Conservation (phyloP, 1,139 yeast species). For the Kodamaea derodonti region DNA sequence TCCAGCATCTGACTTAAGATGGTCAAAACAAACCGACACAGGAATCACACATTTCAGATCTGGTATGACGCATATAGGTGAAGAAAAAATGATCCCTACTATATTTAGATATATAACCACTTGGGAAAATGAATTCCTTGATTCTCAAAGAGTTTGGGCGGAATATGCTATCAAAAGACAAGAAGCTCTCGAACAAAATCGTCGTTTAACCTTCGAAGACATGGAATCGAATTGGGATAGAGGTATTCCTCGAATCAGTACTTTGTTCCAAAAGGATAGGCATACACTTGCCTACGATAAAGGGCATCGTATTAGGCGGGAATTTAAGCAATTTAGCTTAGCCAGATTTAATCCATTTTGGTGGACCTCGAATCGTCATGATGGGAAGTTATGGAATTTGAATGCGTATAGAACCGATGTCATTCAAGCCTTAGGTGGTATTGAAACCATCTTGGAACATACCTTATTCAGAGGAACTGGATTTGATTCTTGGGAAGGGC, state of each 20-base stretch:
- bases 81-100: conserved; percentile 83
- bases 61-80: conserved; percentile 77
- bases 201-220: conserved; percentile 88
- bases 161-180: conserved; percentile 89
- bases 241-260: conserved; percentile 94
- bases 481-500: conserved; percentile 97
- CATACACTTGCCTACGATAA: conserved; percentile 93
- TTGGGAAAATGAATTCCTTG: conserved; percentile 95
- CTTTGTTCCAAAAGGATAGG: conserved; percentile 91
- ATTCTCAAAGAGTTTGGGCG: conserved; percentile 97
- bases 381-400: conserved; percentile 93
- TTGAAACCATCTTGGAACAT: conserved; percentile 93
- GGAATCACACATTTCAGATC: conserved; percentile 94
- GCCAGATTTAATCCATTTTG: conserved; percentile 83
- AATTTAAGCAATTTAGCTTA: conserved; percentile 70
- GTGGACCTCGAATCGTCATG: conserved; percentile 95
- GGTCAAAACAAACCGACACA: conserved; percentile 92
- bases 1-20: conserved; percentile 86
- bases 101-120: conserved; percentile 87
- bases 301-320: conserved; percentile 83
- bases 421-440: conserved; percentile 95
- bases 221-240: conserved; percentile 94
- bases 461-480: conserved; percentile 96
- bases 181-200: conserved; percentile 82
- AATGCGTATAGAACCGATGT: conserved; percentile 94